These are phyloP conservation scores for Haplosporangium gracile DNA, from an alignment of 192 early-diverging fungal genomes.

Conservation along the genomic window DNA sequence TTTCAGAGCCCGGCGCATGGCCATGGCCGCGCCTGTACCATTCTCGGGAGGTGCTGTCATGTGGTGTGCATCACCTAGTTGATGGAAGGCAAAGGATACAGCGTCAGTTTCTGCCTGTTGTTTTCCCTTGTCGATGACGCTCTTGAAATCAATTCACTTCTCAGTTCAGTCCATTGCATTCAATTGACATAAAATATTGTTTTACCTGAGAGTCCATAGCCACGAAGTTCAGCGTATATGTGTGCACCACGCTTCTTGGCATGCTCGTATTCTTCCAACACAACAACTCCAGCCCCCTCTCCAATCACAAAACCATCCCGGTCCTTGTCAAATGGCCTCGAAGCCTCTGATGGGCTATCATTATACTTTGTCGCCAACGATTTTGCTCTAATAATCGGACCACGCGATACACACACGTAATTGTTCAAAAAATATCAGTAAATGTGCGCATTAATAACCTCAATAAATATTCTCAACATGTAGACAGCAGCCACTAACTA, in stretches of 20 bases:
- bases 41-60: slow-evolving; percentile 93
- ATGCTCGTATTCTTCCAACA: slow-evolving; percentile 92
- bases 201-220: slow-evolving; percentile 88
- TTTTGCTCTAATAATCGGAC: slow-evolving; percentile 66
- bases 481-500: too few species aligned
- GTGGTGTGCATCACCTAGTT: slow-evolving; percentile 86
- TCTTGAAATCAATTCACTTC: background rate
- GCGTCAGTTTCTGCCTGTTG: background rate
- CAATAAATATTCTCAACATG: too few species aligned
- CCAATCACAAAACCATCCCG: slow-evolving; percentile 96
- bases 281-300: slow-evolving; percentile 90
- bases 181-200: background rate
- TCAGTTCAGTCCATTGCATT: background rate
- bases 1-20: slow-evolving; percentile 87
- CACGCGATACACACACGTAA: background rate
- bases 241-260: slow-evolving; percentile 85
- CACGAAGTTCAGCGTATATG: slow-evolving; percentile 91
- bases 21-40: slow-evolving; percentile 87
- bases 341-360: slow-evolving; percentile 81
- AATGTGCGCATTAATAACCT: background rate
- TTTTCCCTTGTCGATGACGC: too few species aligned
- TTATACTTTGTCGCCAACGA: slow-evolving; percentile 89
- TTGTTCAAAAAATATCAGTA: background rate
- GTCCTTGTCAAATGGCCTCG: slow-evolving; percentile 90
- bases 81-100: background rate